Evolutionary conservation across 2,329 filamentous ascomycete species (phyloP).

Genomic region (Neocucurbitaria cava): DNA sequence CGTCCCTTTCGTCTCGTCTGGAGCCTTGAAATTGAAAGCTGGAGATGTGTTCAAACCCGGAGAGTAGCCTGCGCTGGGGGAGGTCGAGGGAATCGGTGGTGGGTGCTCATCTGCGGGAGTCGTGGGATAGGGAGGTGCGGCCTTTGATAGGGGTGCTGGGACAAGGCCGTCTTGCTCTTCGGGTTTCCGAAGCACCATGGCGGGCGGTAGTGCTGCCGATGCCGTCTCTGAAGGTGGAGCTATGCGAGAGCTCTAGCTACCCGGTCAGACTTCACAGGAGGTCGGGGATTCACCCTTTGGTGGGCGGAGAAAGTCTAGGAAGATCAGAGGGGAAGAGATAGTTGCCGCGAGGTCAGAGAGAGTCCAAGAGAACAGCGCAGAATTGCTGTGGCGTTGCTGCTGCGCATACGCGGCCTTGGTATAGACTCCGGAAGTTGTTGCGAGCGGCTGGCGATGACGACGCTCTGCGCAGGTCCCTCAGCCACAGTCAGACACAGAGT

Average conservation of each 20-base stretch:
- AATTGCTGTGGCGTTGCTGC: slow-evolving; percentile 1
- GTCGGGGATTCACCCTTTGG: not conserved
- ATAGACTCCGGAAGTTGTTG: slow-evolving; percentile 3
- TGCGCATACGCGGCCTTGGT: slow-evolving; percentile 10
- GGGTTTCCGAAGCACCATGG: slow-evolving; percentile 57
- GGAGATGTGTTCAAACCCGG: slow-evolving; percentile 46
- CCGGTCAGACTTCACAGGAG: not conserved
- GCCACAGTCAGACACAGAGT: not conserved
- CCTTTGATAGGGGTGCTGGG: slow-evolving; percentile 49
- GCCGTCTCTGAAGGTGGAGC: not conserved
- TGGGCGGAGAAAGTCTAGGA: not conserved
- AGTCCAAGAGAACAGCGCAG: not conserved
- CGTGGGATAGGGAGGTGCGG: slow-evolving; percentile 55
- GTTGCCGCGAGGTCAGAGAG: not conserved
- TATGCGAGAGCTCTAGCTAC: not conserved
- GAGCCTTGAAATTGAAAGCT: slow-evolving; percentile 49
- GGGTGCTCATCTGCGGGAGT: slow-evolving; percentile 47
- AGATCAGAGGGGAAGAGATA: not conserved
- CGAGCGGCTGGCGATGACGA: slow-evolving; percentile 21
- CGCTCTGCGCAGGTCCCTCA: slow-evolving; percentile 1
- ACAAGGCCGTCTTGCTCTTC: slow-evolving; percentile 45
- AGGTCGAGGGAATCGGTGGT: slow-evolving; percentile 28
- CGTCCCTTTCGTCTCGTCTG: slow-evolving; percentile 33
- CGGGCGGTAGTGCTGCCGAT: slow-evolving; percentile 8
- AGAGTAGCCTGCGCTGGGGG: slow-evolving; percentile 35